Base-by-base conservation (phyloP, 2,329 filamentous ascomycete species). In the Boeremia lycopersici region DNA sequence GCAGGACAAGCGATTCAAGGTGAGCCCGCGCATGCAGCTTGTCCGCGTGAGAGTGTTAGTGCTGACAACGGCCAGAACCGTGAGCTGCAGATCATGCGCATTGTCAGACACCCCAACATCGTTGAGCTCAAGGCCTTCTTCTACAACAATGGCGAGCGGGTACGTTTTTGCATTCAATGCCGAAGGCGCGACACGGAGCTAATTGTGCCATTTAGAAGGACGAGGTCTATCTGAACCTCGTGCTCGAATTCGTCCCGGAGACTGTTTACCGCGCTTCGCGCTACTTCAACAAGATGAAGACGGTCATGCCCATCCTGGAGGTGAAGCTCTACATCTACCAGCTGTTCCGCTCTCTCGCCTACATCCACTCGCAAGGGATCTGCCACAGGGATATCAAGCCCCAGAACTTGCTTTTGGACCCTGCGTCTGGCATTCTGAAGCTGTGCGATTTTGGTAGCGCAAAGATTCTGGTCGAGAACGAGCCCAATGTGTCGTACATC, bases 211-310 rank as follows among this genome's bases (percentile, higher is more conserved):
- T 62, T 66, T 69, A 77, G 75, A 76, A 97, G 82, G 95, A 99
- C 77, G 95, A 99, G 80, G 95, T 99, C 33, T 99, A 98, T 77
- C 88, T 99, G 65, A 99, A 99, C 74, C 85, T 99, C 58, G 93
- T 99, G 47, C 91, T 98, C 76, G 95, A 99, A 76, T 99, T 92
- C 71, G 95, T 99, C 44, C 95, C 95, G 45, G 95, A 99, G 81
- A 99, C 95, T 11, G 95, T 99, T 46, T 99, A 99, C 78, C 89
- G 95, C 72, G 95, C 95, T 38, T 98, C 95, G 61, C 89, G 95
- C 71, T 98, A 97, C 81, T 99, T 99, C 85, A 98, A 96, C 84
- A 99, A 99, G 83, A 89, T 98, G 89, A 99, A 98, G 87, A 96
- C 93, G 6, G 97, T 93, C 48, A 99, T 99, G 95, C 95, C 95